Conservation (phyloP, 768 basidiomycete genomes). For the Auriscalpium microsporum region DNA sequence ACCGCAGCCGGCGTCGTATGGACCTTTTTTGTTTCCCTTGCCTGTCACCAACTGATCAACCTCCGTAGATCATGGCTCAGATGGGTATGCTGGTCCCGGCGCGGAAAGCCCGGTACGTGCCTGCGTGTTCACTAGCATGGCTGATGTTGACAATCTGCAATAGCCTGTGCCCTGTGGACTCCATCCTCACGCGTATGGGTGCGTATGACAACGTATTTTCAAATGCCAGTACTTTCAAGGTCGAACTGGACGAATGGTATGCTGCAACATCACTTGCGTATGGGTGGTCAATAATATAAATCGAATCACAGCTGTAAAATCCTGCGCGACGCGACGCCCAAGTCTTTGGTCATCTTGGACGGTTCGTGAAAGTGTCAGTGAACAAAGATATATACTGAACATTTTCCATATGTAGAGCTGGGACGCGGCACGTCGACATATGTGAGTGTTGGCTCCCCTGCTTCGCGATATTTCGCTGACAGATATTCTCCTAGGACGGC, state of each 20-base stretch:
- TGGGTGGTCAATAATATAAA: not conserved
- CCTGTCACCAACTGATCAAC: not conserved
- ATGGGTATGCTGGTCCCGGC: constrained; percentile 96
- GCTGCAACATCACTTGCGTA: not conserved
- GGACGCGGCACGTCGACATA: constrained; percentile 94
- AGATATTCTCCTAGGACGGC: constrained; percentile 58
- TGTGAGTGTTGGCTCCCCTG: constrained; percentile 32
- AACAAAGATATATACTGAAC: not conserved
- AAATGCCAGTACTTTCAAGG: constrained; percentile 93
- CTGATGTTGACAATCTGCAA: not conserved
- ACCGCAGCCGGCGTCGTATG: constrained; percentile 85
- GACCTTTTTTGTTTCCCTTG: not conserved
- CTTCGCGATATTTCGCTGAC: constrained; percentile 1
- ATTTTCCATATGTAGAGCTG: constrained; percentile 48
- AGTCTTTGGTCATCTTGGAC: constrained; percentile 89
- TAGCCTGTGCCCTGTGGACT: constrained; percentile 82
- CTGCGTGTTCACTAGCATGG: not conserved
- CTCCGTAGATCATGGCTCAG: constrained; percentile 75
- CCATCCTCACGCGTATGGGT: constrained; percentile 95
- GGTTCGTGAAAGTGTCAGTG: constrained; percentile 40
- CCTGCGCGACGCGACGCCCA: constrained; percentile 86
- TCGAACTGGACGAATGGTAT: constrained; percentile 95
- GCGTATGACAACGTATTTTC: constrained; percentile 98
- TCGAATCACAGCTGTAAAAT: constrained; percentile 68
- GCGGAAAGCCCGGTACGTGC: constrained; percentile 54